Conservation (phyloP, 257 asterid species). For the Nemophila menziesii region DNA sequence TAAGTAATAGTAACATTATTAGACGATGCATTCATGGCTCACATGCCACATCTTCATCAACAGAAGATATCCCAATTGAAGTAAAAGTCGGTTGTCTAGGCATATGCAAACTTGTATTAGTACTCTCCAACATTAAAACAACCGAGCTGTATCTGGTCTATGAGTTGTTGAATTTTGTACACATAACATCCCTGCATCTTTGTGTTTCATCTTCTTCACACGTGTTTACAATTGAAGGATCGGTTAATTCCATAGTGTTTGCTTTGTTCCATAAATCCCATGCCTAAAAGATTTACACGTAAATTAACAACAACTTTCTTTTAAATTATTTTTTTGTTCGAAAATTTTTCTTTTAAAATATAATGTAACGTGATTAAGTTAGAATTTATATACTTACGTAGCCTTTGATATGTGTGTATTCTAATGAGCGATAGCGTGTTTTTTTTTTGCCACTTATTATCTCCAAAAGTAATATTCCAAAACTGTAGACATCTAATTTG, state of each 20-base stretch:
- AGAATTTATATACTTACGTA: conserved; percentile 37
- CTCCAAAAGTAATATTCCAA: conserved; percentile 72
- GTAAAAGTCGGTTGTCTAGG: conserved; percentile 64
- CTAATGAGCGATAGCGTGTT: conserved; percentile 35
- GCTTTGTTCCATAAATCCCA: conserved; percentile 68
- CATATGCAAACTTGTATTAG: conserved; percentile 29
- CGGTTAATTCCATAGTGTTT: conserved; percentile 42
- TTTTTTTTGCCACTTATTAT: conserved; percentile 56
- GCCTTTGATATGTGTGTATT: conserved; percentile 40
- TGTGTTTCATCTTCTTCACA: conserved; percentile 28
- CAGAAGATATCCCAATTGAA: too few relatives aligned
- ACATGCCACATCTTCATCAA: conserved; percentile 45
- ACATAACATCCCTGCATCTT: conserved; percentile 69
- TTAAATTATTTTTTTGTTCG: too few relatives aligned
- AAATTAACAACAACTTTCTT: neutral
- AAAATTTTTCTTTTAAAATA: too few relatives aligned
- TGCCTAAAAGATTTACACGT: conserved; percentile 26
- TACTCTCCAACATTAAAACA: conserved; percentile 61
- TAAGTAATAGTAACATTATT: conserved; percentile 59
- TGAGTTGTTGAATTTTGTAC: conserved; percentile 52
- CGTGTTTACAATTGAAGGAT: conserved; percentile 27
- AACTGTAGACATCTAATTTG: conserved; percentile 85
- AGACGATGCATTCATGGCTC: conserved; percentile 35
- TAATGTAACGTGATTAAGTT: neutral
- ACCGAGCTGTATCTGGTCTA: conserved; percentile 67